Evolutionary conservation across 192 early-diverging fungal species (phyloP).

Genomic region (Anaeromyces robustus): DNA sequence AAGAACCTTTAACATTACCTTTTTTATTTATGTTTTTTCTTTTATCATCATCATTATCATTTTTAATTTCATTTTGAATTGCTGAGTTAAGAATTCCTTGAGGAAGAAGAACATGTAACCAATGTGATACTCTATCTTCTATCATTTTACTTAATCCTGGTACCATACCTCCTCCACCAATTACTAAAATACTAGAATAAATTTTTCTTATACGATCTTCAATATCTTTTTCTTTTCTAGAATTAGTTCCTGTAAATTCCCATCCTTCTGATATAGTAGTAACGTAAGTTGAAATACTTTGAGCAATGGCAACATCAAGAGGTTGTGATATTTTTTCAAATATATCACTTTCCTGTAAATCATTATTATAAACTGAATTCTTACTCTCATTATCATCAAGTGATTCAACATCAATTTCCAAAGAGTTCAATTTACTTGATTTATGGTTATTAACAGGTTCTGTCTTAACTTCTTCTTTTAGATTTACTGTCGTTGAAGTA

Average conservation of each 20-base stretch:
- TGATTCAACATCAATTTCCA: not conserved
- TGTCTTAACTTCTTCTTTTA: not conserved
- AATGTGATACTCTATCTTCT: not conserved
- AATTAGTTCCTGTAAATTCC: not conserved
- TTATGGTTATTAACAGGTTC: not conserved
- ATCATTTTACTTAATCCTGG: not conserved
- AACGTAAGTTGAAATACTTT: not conserved
- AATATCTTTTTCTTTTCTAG: not conserved
- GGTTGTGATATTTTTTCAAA: not conserved
- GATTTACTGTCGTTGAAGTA: not conserved
- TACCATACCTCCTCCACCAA: constrained; percentile 62
- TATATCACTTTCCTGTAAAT: not conserved
- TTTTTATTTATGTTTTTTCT: not conserved
- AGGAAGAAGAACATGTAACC: not conserved
- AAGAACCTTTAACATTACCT: not conserved
- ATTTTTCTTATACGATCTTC: constrained; percentile 57
- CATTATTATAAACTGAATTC: not conserved
- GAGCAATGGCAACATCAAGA: not conserved
- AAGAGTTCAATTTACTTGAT: not conserved
- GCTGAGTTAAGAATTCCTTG: not conserved
- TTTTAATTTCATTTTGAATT: not conserved
- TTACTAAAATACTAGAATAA: constrained; percentile 62
- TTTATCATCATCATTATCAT: not conserved
- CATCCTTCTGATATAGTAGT: not conserved
- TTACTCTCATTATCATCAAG: not conserved